Evolutionary conservation across 2,329 filamentous ascomycete genomes (phyloP), one percentile per base, ranked within the genome.

Genomic region (Trichophyton mentagrophytes): DNA sequence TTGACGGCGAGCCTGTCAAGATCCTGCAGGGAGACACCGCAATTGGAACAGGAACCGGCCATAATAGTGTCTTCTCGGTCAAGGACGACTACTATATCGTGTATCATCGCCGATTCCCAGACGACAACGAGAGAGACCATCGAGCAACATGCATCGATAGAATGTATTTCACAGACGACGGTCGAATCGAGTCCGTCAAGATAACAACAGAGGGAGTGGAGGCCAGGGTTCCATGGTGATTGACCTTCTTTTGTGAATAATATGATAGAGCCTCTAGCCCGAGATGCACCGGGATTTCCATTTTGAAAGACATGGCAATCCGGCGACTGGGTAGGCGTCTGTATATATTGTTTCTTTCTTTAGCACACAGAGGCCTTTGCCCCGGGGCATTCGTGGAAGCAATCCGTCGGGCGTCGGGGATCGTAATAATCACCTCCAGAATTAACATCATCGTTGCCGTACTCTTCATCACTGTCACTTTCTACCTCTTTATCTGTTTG

Each of bases 381-480:
- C 4, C 57, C 57, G 15, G 42, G 15, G 67, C 77, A 79, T 4
- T 66, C 69, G 25, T 65, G 63, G 63, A 68, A 72, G 68, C 80
- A 83, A 27, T 73, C 79, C 2, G 79, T 82, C 25, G 80, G 80
- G 59, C 71, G 74, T 13, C 72, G 72, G 38, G 80, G 80, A 67
- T 82, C 76, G 68, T 82, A 83, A 65, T 79, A 77, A 5, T 75
- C 77, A 60, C 73, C 75, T 0, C 69, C 74, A 11, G 71, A 59
- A 33, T 36, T 25, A 17, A 60, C 30, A 56, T 65, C 61, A 67
- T 68, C 66, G 44, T 62, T 64, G 15, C 62, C 77, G 69, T 88
- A 88, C 58, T 85, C 77, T 64, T 87, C 82, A 69, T 89, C 88
- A 1, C 81, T 85, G 66, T 89, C 86, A 64, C 87, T 85, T 58